These are phyloP conservation scores for Elaeis oleifera DNA, from an alignment of 202 grass and related monocot species.

Conservation along the genomic window DNA sequence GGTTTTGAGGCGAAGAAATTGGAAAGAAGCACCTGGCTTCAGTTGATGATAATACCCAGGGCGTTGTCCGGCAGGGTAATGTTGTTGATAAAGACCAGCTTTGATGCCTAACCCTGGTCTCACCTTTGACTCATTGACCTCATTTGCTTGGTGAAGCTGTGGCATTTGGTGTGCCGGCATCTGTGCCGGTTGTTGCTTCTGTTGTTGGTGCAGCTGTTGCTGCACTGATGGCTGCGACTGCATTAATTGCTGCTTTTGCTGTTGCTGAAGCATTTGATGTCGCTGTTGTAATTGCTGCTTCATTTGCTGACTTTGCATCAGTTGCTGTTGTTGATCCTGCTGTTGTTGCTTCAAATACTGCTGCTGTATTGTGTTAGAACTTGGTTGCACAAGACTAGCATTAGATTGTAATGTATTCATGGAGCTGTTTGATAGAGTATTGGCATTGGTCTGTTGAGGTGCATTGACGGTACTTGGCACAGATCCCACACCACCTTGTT, in stretches of 20 bases:
- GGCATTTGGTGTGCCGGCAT: slow-evolving; percentile 34
- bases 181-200: slow-evolving; percentile 50
- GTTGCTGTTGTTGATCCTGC: slow-evolving; percentile 24
- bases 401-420: slow-evolving; percentile 58
- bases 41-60: slow-evolving; percentile 63
- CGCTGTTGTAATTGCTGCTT: slow-evolving; percentile 62
- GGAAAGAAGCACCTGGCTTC: slow-evolving; percentile 53
- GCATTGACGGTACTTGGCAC: slow-evolving; percentile 58
- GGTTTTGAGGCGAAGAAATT: slow-evolving; percentile 86
- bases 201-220: slow-evolving; percentile 54
- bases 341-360: slow-evolving; percentile 37
- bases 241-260: slow-evolving; percentile 18
- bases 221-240: neutral
- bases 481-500: slow-evolving; percentile 42
- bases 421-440: slow-evolving; percentile 47
- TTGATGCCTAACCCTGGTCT: slow-evolving; percentile 71
- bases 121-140: slow-evolving; percentile 58
- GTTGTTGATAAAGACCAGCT: slow-evolving; percentile 68
- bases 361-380: neutral
- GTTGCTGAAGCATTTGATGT: slow-evolving; percentile 32
- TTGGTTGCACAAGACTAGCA: slow-evolving; percentile 47
- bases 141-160: slow-evolving; percentile 54
- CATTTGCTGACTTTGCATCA: slow-evolving; percentile 59
- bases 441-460: slow-evolving; percentile 54
- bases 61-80: slow-evolving; percentile 29